A percentile compares a stretch with the other conserved stretches of the same genome.
phyloP scores from a whole-genome alignment of 2,329 filamentous ascomycete species.

The Balansia obtecta region DNA sequence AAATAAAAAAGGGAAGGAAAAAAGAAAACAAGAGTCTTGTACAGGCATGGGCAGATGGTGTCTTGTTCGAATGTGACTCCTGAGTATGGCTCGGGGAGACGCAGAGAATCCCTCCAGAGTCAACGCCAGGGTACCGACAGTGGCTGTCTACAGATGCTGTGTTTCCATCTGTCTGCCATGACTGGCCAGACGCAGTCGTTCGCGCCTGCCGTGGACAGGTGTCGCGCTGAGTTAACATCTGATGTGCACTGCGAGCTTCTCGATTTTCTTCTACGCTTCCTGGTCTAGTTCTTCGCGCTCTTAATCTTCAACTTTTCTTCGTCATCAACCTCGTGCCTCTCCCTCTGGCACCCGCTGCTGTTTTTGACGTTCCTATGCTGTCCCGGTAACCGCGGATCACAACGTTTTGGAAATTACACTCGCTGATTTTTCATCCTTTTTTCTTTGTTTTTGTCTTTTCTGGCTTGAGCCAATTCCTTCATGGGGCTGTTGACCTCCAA shows the following conservation, averaged over 20 bases:
- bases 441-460: not conserved
- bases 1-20: too few species aligned
- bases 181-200: not conserved
- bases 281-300: not conserved
- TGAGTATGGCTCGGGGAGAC: not conserved
- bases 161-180: not conserved
- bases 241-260: not conserved
- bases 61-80: not conserved
- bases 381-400: not conserved
- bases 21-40: too few species aligned
- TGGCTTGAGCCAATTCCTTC: slow-evolving; percentile 3
- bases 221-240: slow-evolving; percentile 3
- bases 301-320: not conserved
- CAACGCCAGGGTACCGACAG: too few species aligned
- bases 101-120: not conserved
- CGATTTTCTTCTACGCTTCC: not conserved
- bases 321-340: slow-evolving; percentile 4
- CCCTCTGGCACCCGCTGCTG: not conserved
- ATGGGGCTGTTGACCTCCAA: not conserved
- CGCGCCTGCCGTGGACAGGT: slow-evolving; percentile 3
- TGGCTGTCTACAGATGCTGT: not conserved
- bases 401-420: slow-evolving; percentile 1
- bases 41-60: not conserved
- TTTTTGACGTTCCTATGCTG: slow-evolving; percentile 1
- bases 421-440: slow-evolving; percentile 5